Base-by-base conservation (phyloP, 768 basidiomycete species). In the Pholiota microspora region DNA sequence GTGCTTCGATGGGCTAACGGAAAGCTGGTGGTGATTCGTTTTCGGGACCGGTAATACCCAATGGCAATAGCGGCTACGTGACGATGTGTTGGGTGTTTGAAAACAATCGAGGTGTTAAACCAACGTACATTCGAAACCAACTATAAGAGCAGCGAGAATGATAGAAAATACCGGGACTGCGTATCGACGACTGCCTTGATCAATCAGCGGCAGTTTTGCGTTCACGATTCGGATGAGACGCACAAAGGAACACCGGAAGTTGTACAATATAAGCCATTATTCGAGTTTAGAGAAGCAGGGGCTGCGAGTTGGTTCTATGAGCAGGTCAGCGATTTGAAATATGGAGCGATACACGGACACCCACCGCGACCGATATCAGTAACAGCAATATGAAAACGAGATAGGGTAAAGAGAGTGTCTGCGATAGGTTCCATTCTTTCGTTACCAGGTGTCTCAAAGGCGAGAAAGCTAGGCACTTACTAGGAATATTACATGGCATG, bases 241-340 rank as follows among this genome's bases (percentile, higher is more conserved):
- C 54, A 82, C 81, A 74, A 64, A 42, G 62, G 57, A 32, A 62
- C 58, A 8, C 59, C 56, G 18, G 62, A 58, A n/a, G 73, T 61
- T 13, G 73, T 71, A 60, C 83, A 84, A 66, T 82, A 83, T 40
- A 84, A 58, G 28, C 78, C 77, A 62, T 81, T 82, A 42, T 66
- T 53, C 2, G 64, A 62, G 28, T 59, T 56, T 16, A 73, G 58
- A 16, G 61, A 57, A 0, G 63, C 53, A 5, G 70, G 67, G 46
- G 60, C 31, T 34, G 55, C 56, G 38, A 57, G 25, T 32, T 63
- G 54, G 21, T 61, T 49, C 62, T 67, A 29, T n/a, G 53, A 12
- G 29, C 23, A n/a, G 29, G 12, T 16, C 32, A 47, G 54, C 45
- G 34, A 28, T 28, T 7, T 12, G 3, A 25, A 24, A 27, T 53